phyloP scores from a whole-genome alignment of 441 rosid genomes.

The Melastoma candidum region DNA sequence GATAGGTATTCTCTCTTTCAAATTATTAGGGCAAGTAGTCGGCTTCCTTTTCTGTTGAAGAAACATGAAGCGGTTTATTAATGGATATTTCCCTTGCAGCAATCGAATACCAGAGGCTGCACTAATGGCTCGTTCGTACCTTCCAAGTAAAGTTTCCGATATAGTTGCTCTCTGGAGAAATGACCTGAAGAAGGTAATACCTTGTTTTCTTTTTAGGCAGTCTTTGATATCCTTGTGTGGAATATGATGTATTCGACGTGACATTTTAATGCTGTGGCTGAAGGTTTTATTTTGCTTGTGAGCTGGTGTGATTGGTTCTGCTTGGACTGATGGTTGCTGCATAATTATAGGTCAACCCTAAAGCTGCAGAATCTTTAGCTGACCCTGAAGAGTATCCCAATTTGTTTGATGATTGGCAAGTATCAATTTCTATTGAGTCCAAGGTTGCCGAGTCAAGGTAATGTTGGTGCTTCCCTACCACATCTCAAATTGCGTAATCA shows the following conservation, averaged over 20 bases:
- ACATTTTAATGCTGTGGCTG: too few species aligned
- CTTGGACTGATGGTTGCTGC: too few species aligned
- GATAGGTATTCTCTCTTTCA: slow-evolving; percentile 48
- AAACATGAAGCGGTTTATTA: slow-evolving; percentile 5
- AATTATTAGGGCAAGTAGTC: too few species aligned
- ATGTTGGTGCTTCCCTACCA: slow-evolving; percentile 1
- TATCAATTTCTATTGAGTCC: slow-evolving; percentile 69
- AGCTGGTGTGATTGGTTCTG: too few species aligned
- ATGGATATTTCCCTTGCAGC: slow-evolving; percentile 40
- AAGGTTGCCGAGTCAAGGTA: slow-evolving; percentile 75
- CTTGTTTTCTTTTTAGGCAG: too few species aligned
- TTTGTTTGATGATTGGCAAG: slow-evolving; percentile 98
- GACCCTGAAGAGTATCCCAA: slow-evolving; percentile 96
- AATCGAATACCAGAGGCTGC: slow-evolving; percentile 99
- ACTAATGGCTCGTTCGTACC: slow-evolving; percentile 92
- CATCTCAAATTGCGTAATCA: not conserved
- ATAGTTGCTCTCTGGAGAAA: slow-evolving; percentile 91
- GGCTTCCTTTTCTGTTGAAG: too few species aligned
- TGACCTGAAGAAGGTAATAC: slow-evolving; percentile 73
- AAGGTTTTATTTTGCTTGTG: too few species aligned
- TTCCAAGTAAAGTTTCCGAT: slow-evolving; percentile 94
- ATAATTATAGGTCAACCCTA: slow-evolving; percentile 61
- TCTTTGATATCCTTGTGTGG: too few species aligned
- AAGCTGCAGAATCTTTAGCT: slow-evolving; percentile 98
- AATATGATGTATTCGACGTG: too few species aligned